These are phyloP conservation scores for Croton laevigatus DNA, from an alignment of 441 rosid genomes.

Conservation along the genomic window DNA sequence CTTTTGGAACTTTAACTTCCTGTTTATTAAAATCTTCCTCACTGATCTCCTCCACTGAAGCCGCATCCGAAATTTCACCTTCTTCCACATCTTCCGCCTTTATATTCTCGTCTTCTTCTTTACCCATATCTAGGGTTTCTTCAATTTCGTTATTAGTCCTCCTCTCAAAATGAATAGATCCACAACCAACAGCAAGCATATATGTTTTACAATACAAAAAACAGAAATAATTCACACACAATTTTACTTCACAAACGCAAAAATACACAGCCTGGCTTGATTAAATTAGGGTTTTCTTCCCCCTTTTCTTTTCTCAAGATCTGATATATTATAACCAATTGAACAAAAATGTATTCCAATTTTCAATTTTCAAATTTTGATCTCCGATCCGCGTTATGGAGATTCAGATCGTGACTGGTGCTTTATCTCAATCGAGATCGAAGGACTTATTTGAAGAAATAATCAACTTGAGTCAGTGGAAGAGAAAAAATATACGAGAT, in stretches of 20 bases:
- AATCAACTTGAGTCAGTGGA: neutral
- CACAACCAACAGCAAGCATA: constrained; percentile 23
- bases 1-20: constrained; percentile 34
- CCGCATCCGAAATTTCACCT: constrained; percentile 82
- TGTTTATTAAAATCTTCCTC: constrained; percentile 55
- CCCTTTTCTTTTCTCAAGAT: constrained; percentile 1
- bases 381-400: constrained; percentile 25
- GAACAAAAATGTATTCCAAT: neutral
- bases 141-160: neutral
- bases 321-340: neutral
- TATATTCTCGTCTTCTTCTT: constrained; percentile 39
- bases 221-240: neutral
- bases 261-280: neutral
- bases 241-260: neutral
- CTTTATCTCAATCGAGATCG: neutral
- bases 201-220: neutral
- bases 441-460: too few relatives aligned
- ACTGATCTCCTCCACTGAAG: constrained; percentile 61
- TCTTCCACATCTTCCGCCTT: constrained; percentile 70
- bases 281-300: constrained; percentile 17
- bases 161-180: constrained; percentile 29
- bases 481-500: too few relatives aligned
- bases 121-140: constrained; percentile 42
- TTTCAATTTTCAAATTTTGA: constrained; percentile 27
- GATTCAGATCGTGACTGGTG: neutral